Base-by-base conservation (phyloP, 768 basidiomycete species). In the Saitozyma podzolica region DNA sequence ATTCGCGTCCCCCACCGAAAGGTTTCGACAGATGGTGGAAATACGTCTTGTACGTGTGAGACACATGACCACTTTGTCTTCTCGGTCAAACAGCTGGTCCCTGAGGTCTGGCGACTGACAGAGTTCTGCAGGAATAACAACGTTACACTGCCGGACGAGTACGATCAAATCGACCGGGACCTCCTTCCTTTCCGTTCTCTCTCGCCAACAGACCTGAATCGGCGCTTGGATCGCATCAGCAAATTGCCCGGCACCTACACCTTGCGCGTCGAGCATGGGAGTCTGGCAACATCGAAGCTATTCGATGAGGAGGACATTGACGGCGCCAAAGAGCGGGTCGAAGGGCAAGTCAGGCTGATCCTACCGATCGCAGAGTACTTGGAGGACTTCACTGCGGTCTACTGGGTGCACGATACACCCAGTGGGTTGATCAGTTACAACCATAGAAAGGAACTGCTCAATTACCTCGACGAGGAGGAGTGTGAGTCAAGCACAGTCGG, bases 21-120 rank as follows among this genome's bases (percentile, higher is more conserved):
- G 76, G 74, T 13, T 78, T 78, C 54, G 76, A 78, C 62, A 70
- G 70, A 58, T 78, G 76, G 76, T 78, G 76, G 76, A 56, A 51
- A 39, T 74, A 68, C 49, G 69, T 75, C 14, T 54, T 70, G 76
- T 77, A 56, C 54, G 75, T 72, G 29, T 5, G 5, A 29, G 29
- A 5, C 29, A 29, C 29, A 29, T 5, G 2, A 29, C 29, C 2
- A 29, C 29, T n/a, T n/a, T n/a, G n/a, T n/a, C n/a, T n/a, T n/a
- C 29, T 29, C 29, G 29, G 2, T 5, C 29, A 2, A 29, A 29
- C 29, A 29, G 29, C 5, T 29, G 5, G 2, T 29, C 29, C 5
- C 29, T 5, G 29, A 2, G 5, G 29, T 29, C 2, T 29, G 29
- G 29, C 5, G 29, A 5, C 29, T 29, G 2, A 29, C 29, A 29